A percentile compares a stretch with the other conserved stretches of the same genome.
phyloP scores from a whole-genome alignment of 352 stramenopile species.

The Proteromonas lacertae region DNA sequence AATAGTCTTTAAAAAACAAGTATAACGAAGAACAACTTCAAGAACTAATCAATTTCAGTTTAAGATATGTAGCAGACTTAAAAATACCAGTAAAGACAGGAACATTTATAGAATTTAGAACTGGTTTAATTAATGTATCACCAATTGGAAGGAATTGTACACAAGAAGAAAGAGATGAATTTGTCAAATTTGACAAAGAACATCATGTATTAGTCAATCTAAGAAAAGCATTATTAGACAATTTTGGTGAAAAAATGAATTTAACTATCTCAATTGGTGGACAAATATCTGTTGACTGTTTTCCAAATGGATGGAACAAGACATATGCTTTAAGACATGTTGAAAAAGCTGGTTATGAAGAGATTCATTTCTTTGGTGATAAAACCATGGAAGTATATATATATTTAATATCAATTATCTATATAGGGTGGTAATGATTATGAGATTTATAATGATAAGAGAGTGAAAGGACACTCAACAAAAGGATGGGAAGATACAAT shows the following conservation, averaged over 20 bases:
- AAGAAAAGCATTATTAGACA: neutral
- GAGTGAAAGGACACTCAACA: slow-evolving; percentile 82
- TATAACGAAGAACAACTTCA: slow-evolving; percentile 88
- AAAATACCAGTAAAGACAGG: slow-evolving; percentile 88
- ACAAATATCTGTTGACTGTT: slow-evolving; percentile 95
- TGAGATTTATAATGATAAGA: slow-evolving; percentile 80
- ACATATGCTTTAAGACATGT: slow-evolving; percentile 69
- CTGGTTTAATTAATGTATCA: slow-evolving; percentile 95
- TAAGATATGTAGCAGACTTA: slow-evolving; percentile 62
- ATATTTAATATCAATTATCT: slow-evolving; percentile 4
- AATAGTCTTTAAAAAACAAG: slow-evolving; percentile 56
- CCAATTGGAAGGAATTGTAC: slow-evolving; percentile 91
- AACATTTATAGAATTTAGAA: slow-evolving; percentile 95
- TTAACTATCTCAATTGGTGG: slow-evolving; percentile 89
- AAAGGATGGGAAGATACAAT: slow-evolving; percentile 78
- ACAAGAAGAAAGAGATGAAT: slow-evolving; percentile 79
- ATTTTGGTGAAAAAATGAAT: slow-evolving; percentile 44
- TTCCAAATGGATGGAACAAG: slow-evolving; percentile 93
- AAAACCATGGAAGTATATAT: slow-evolving; percentile 64
- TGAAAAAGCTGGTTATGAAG: slow-evolving; percentile 65
- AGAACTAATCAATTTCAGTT: slow-evolving; percentile 70
- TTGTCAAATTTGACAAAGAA: slow-evolving; percentile 74
- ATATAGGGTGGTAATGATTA: slow-evolving; percentile 76
- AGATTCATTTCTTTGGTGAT: slow-evolving; percentile 98
- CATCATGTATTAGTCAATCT: slow-evolving; percentile 1